A percentile compares a stretch with the other conserved stretches of the same genome.
These are phyloP conservation scores for Delonix regia DNA, from an alignment of 306 rosid species.

Conservation along the genomic window DNA sequence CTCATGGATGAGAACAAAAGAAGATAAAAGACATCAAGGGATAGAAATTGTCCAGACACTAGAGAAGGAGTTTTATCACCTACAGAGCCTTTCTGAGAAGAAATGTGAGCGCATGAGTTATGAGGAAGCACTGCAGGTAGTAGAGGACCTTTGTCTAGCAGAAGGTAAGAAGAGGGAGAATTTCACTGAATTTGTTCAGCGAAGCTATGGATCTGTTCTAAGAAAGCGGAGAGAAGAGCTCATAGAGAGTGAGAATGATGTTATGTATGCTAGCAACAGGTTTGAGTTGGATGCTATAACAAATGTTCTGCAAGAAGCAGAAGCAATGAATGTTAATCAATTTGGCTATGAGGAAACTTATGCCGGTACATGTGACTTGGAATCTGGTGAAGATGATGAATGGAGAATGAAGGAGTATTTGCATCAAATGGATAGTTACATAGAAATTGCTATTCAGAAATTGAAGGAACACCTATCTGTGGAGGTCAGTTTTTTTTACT, in stretches of 20 bases:
- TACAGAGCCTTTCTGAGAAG: slow-evolving; percentile 80
- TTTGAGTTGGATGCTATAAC: slow-evolving; percentile 75
- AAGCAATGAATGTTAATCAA: slow-evolving; percentile 67
- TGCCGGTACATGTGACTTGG: slow-evolving; percentile 71
- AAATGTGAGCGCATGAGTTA: slow-evolving; percentile 73
- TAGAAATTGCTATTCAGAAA: slow-evolving; percentile 84
- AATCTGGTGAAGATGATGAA: slow-evolving; percentile 83
- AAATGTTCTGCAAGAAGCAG: slow-evolving; percentile 84
- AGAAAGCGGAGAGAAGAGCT: slow-evolving; percentile 85
- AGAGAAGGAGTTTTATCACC: slow-evolving; percentile 82
- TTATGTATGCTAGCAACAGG: slow-evolving; percentile 52
- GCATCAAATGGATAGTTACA: slow-evolving; percentile 76
- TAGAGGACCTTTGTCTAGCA: slow-evolving; percentile 87
- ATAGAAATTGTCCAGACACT: slow-evolving; percentile 71
- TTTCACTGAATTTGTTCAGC: slow-evolving; percentile 62
- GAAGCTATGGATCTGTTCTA: slow-evolving; percentile 72
- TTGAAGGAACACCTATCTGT: slow-evolving; percentile 79
- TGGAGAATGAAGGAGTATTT: slow-evolving; percentile 85
- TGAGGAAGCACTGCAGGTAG: slow-evolving; percentile 80
- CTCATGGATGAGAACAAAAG: slow-evolving; percentile 71
- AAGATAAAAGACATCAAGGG: slow-evolving; percentile 73
- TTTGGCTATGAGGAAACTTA: slow-evolving; percentile 72
- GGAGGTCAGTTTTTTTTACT: slow-evolving; percentile 65
- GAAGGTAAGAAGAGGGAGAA: slow-evolving; percentile 81
- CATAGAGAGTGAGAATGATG: slow-evolving; percentile 67